Percentiles rank a stretch among this genome's conserved stretches.
Conservation (phyloP, 306 rosid species). For the Acacia melanoxylon region DNA sequence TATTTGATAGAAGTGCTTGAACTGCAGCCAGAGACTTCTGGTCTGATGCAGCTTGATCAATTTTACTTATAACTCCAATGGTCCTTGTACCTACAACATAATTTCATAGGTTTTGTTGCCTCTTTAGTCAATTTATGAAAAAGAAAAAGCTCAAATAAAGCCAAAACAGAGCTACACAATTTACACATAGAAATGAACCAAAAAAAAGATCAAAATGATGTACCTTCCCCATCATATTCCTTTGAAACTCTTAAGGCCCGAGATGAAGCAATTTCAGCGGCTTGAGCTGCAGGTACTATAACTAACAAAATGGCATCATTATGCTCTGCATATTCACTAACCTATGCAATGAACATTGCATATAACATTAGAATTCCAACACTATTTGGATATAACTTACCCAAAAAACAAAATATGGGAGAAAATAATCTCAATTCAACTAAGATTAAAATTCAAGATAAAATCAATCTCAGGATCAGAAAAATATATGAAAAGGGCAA, state of each 20-base stretch:
- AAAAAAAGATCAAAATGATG: constrained; percentile 20
- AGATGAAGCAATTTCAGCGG: constrained; percentile 85
- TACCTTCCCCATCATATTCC: constrained; percentile 92
- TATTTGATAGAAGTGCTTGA: constrained; percentile 84
- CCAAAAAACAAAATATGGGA: not conserved
- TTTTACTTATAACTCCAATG: constrained; percentile 85
- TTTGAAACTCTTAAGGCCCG: constrained; percentile 81
- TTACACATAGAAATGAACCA: not conserved
- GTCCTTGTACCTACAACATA: constrained; percentile 76
- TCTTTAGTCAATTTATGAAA: constrained; percentile 21
- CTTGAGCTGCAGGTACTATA: constrained; percentile 89
- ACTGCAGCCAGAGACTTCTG: constrained; percentile 93
- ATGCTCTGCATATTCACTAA: constrained; percentile 89
- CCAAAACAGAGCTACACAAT: not conserved
- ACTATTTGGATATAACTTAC: constrained; percentile 2
- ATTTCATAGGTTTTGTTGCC: constrained; percentile 11
- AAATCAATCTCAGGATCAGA: not conserved
- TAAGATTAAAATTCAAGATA: not conserved
- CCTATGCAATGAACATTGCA: constrained; percentile 52
- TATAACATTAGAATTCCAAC: constrained; percentile 32
- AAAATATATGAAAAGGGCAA: constrained; percentile 16
- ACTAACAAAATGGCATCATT: constrained; percentile 90
- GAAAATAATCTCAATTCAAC: not conserved
- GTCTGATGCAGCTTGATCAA: constrained; percentile 93
- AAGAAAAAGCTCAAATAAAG: constrained; percentile 11